Percentiles rank a stretch among this genome's conserved stretches.
Conservation (phyloP, 1,284 basidiomycete species). For the Butyriboletus regius region DNA sequence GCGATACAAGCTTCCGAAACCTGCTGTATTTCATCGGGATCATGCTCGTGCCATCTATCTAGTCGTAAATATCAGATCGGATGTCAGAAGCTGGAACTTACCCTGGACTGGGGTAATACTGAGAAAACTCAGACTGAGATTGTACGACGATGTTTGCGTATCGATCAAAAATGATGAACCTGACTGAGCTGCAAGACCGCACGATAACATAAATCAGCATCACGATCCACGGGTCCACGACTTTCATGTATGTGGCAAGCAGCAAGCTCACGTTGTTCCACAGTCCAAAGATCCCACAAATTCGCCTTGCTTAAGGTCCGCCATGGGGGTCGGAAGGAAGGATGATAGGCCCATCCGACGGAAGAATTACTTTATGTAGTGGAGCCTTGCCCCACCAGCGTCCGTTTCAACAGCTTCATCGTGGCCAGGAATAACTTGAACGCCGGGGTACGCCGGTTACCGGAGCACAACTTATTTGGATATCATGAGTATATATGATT, state of each 20-base stretch:
- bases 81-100: slow-evolving; percentile 30
- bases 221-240: neutral
- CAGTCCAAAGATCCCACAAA: slow-evolving; percentile 88
- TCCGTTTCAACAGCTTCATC: neutral
- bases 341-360: neutral
- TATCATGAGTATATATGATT: neutral
- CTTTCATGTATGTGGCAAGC: neutral
- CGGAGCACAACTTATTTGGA: too few species aligned
- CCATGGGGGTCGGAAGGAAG: slow-evolving; percentile 27
- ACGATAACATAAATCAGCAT: slow-evolving; percentile 6
- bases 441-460: neutral
- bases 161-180: slow-evolving; percentile 90
- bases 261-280: slow-evolving; percentile 73
- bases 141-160: slow-evolving; percentile 81
- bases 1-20: slow-evolving; percentile 75
- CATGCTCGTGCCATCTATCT: slow-evolving; percentile 89
- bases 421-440: neutral
- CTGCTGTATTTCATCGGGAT: slow-evolving; percentile 76
- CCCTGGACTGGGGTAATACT: slow-evolving; percentile 86
- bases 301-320: slow-evolving; percentile 52
- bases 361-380: slow-evolving; percentile 15
- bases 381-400: neutral
- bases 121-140: slow-evolving; percentile 84
- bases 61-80: neutral
- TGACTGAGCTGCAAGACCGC: slow-evolving; percentile 63